A percentile compares a stretch with the other conserved stretches of the same genome.
These are phyloP conservation scores for Sphaerulina vaccinii DNA, from an alignment of 2,329 filamentous ascomycete genomes.

Conservation along the genomic window DNA sequence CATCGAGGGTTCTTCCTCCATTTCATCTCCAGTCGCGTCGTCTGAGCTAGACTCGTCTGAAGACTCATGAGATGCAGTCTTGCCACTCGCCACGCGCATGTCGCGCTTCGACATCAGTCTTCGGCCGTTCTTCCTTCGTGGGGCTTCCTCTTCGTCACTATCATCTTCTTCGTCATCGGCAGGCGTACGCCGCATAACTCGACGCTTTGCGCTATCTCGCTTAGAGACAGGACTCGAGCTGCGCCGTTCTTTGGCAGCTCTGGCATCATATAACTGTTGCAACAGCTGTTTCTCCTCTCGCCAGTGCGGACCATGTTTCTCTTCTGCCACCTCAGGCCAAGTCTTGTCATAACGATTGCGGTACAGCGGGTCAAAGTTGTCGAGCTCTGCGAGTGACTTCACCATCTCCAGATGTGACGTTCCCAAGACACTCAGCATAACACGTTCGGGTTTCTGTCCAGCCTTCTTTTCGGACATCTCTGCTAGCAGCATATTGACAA, in stretches of 20 bases:
- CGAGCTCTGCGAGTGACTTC: constrained; percentile 45
- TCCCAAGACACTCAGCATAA: constrained; percentile 91
- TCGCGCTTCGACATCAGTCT: constrained; percentile 39
- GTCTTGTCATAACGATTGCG: constrained; percentile 70
- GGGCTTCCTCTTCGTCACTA: constrained; percentile 28
- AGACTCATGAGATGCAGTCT: constrained; percentile 31
- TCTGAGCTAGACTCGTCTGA: constrained; percentile 31
- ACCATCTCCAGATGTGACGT: constrained; percentile 83
- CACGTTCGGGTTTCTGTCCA: constrained; percentile 74
- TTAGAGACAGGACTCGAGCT: constrained; percentile 40
- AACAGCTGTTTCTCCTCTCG: constrained; percentile 81
- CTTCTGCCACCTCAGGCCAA: constrained; percentile 83
- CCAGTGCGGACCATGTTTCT: constrained; percentile 83
- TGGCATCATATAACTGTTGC: constrained; percentile 69
- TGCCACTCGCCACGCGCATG: constrained; percentile 36
- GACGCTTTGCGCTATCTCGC: constrained; percentile 32
- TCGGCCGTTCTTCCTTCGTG: constrained; percentile 35
- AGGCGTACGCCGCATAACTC: constrained; percentile 21
- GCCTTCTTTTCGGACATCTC: constrained; percentile 58
- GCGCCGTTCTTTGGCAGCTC: constrained; percentile 25
- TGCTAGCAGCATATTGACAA: constrained; percentile 68
- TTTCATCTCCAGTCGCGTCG: constrained; percentile 19
- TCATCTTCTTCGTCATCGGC: constrained; percentile 18
- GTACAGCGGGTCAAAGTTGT: constrained; percentile 77
- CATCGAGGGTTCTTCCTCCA: constrained; percentile 25